Base-by-base conservation (phyloP, 2,329 filamentous ascomycete genomes). In the Calonectria multiphialidica region DNA sequence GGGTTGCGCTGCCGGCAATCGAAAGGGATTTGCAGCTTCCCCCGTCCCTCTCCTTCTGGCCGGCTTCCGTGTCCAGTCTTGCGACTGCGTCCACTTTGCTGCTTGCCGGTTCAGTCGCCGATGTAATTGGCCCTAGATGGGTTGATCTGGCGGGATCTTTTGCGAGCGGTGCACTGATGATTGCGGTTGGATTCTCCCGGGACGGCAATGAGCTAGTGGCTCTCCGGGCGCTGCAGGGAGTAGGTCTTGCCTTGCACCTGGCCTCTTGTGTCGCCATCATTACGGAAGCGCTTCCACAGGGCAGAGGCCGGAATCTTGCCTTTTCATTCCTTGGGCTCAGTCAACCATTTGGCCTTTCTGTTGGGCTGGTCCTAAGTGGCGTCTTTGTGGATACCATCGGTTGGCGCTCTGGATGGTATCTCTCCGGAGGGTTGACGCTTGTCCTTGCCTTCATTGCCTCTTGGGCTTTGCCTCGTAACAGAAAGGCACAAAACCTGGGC, bases 291-390 rank as follows among this genome's bases (percentile, higher is more conserved):
- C 35, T 85, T 4, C 75, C 79, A 0, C 70, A 70, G 0, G 83
- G 84, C 0, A 72, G 80, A 21, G 72, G 72, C 2, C 80, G 85
- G 0, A 87, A 86, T 61, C 66, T 86, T 4, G 84, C 78, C 0
- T 86, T 87, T 69, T 77, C 83, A 1, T 86, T 82, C 70, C 70
- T 87, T 9, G 86, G 87, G 0, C 75, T 87, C 18, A 83, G 83
- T 49, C 83, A 86, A 70, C 84, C 86, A 0, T 76, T 89, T 0
- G 88, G 88, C 0, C 89, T 88, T 75, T 86, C 85, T 0, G 72
- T 88, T 8, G 88, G 88, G 0, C 76, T 90, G 1, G 84, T 89
- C 2, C 73, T 88, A 0, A 86, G 84, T 40, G 88, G 88, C 21
- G 76, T 88, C 5, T 78, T 89, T 37, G 80, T 85, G 9, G 84